Evolutionary conservation across 2,329 filamentous ascomycete species (phyloP).

Genomic region (Arthrobotrys pseudoclavata): DNA sequence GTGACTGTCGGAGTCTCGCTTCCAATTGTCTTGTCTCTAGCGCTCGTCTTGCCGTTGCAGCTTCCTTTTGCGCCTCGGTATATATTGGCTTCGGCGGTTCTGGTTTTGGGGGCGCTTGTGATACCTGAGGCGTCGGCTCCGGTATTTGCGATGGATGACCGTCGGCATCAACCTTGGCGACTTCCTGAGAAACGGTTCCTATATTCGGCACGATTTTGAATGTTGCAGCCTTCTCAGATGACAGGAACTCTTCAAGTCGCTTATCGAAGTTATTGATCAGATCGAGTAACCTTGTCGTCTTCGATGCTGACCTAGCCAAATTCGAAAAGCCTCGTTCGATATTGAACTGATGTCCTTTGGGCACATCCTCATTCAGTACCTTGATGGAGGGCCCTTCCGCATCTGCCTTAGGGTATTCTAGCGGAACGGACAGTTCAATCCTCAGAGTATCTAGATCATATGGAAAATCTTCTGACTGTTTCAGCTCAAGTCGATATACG

Average conservation of each 20-base stretch:
- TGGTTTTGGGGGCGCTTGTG: constrained; percentile 13
- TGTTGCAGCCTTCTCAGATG: constrained; percentile 60
- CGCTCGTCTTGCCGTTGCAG: constrained; percentile 47
- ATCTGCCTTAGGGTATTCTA: constrained; percentile 37
- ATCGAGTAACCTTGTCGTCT: constrained; percentile 60
- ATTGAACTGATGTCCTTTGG: constrained; percentile 60
- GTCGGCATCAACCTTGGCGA: constrained; percentile 44
- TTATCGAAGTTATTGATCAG: constrained; percentile 61
- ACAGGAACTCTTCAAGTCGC: constrained; percentile 59
- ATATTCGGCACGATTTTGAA: constrained; percentile 61
- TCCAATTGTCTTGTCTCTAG: constrained; percentile 60
- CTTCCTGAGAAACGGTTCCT: constrained; percentile 14
- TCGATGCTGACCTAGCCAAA: constrained; percentile 40
- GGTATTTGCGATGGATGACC: constrained; percentile 23
- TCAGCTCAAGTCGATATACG: constrained; percentile 44
- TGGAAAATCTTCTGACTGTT: constrained; percentile 60
- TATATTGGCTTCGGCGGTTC: constrained; percentile 35
- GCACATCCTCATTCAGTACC: constrained; percentile 61
- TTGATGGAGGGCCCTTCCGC: constrained; percentile 51
- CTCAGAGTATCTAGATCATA: constrained; percentile 60
- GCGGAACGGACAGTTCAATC: constrained; percentile 55
- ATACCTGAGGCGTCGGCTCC: constrained; percentile 10
- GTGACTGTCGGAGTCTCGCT: constrained; percentile 59
- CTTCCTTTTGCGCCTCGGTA: constrained; percentile 43
- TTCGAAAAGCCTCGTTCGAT: constrained; percentile 61